Evolutionary conservation across 2,329 filamentous ascomycete genomes (phyloP).

Genomic region (Eutypella sp.): DNA sequence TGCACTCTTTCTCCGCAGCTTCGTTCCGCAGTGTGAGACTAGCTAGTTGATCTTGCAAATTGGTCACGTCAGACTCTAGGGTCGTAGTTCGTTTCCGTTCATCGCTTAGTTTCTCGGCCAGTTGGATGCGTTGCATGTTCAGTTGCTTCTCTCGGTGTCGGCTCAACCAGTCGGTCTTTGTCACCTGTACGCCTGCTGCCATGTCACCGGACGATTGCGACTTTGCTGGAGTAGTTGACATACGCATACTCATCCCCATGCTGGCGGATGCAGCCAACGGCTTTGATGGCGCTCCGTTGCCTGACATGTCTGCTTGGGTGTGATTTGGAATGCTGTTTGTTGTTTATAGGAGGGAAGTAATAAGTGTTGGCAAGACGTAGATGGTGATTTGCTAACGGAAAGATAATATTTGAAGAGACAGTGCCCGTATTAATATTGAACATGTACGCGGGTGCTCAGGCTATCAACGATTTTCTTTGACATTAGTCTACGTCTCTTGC

Average conservation of each 20-base stretch:
- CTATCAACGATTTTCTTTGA: too few relatives aligned
- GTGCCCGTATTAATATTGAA: too few relatives aligned
- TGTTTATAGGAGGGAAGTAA: too few relatives aligned
- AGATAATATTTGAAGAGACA: too few relatives aligned
- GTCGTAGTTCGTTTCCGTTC: constrained; percentile 3
- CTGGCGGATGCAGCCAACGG: constrained; percentile 7
- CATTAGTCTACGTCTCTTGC: too few relatives aligned
- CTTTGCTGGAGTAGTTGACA: constrained; percentile 4
- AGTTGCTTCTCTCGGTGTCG: constrained; percentile 1
- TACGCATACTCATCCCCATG: constrained; percentile 7
- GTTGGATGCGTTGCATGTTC: constrained; percentile 6
- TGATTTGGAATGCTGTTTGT: background rate
- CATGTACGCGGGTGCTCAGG: too few relatives aligned
- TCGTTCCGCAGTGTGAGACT: constrained; percentile 4
- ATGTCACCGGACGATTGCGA: background rate
- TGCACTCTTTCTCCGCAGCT: constrained; percentile 4
- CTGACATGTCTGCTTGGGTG: background rate
- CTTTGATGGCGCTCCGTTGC: constrained; percentile 1
- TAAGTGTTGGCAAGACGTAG: too few relatives aligned
- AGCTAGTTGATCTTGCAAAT: constrained; percentile 4
- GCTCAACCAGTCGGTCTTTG: background rate
- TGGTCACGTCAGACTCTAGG: constrained; percentile 4
- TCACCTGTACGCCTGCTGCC: background rate
- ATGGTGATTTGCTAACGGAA: too few relatives aligned
- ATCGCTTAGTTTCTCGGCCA: constrained; percentile 6